Percentiles rank a stretch among this genome's conserved stretches.
Evolutionary conservation across 805 yeast species (phyloP).

Genomic region (Kuraishia piskuri): DNA sequence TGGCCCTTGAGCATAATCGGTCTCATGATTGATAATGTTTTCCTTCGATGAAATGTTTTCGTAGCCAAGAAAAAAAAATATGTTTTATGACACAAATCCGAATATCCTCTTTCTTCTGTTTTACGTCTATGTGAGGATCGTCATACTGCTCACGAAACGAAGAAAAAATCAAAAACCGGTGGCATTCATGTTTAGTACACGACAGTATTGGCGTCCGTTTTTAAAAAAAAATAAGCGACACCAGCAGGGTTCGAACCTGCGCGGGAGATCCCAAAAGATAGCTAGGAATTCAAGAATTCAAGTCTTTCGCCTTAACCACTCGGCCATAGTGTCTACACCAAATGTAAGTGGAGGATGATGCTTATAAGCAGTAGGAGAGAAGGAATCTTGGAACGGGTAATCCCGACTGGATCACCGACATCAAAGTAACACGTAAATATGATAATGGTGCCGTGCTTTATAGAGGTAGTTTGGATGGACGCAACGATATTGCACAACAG

Average conservation of each 20-base stretch:
- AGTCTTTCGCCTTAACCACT: background rate
- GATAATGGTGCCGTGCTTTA: background rate
- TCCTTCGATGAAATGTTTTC: background rate
- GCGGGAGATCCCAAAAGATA: background rate
- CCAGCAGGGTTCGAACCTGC: background rate
- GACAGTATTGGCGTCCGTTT: background rate
- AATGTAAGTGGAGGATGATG: background rate
- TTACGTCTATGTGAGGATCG: background rate
- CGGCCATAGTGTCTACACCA: background rate
- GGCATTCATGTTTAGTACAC: background rate
- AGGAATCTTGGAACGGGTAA: background rate
- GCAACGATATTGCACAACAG: background rate
- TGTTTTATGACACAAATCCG: background rate
- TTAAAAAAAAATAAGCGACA: background rate
- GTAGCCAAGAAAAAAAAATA: background rate
- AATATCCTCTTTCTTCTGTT: background rate
- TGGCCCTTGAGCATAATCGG: constrained; percentile 81
- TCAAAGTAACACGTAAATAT: background rate
- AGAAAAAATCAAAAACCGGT: background rate
- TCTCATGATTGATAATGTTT: constrained; percentile 37
- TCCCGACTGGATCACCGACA: background rate
- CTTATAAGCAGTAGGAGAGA: background rate
- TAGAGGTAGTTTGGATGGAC: background rate
- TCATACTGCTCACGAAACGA: background rate
- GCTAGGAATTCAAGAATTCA: background rate